These are phyloP conservation scores for Dichotomopilus funicola DNA, from an alignment of 2,329 filamentous ascomycete species.

Conservation along the genomic window DNA sequence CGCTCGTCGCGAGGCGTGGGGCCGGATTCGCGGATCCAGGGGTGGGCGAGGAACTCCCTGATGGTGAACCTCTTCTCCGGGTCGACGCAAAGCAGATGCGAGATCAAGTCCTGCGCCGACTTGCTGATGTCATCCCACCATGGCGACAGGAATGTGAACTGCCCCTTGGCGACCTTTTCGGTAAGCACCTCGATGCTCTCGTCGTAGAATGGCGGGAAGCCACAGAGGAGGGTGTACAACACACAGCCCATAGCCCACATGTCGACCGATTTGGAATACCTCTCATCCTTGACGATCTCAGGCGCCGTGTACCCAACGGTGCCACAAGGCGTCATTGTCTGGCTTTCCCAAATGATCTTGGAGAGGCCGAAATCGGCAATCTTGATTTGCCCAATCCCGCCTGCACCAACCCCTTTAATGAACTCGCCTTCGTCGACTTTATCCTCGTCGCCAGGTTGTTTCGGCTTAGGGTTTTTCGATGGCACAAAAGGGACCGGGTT, in stretches of 20 bases:
- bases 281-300: slow-evolving; percentile 97
- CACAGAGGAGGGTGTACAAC: slow-evolving; percentile 91
- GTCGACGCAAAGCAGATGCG: slow-evolving; percentile 87
- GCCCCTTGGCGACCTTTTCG: slow-evolving; percentile 92
- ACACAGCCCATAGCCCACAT: slow-evolving; percentile 99
- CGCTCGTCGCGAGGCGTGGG: slow-evolving; percentile 54
- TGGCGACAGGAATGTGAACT: slow-evolving; percentile 95
- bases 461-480: slow-evolving; percentile 72
- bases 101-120: slow-evolving; percentile 87
- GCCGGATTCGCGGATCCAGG: slow-evolving; percentile 73
- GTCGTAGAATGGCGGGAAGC: slow-evolving; percentile 97
- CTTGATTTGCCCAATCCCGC: slow-evolving; percentile 92
- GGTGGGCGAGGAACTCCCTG: slow-evolving; percentile 84
- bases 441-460: slow-evolving; percentile 84
- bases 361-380: slow-evolving; percentile 97
- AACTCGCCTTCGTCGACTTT: slow-evolving; percentile 97
- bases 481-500: slow-evolving; percentile 78
- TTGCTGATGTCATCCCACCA: slow-evolving; percentile 99
- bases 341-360: slow-evolving; percentile 96
- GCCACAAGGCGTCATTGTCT: slow-evolving; percentile 98
- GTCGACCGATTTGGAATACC: slow-evolving; percentile 97
- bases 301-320: slow-evolving; percentile 97
- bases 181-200: slow-evolving; percentile 96
- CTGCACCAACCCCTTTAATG: slow-evolving; percentile 69
- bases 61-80: slow-evolving; percentile 94